Evolutionary conservation across 2,329 filamentous ascomycete species (phyloP), one percentile per base, ranked within the genome.

Genomic region (Samsoniella hepiali): DNA sequence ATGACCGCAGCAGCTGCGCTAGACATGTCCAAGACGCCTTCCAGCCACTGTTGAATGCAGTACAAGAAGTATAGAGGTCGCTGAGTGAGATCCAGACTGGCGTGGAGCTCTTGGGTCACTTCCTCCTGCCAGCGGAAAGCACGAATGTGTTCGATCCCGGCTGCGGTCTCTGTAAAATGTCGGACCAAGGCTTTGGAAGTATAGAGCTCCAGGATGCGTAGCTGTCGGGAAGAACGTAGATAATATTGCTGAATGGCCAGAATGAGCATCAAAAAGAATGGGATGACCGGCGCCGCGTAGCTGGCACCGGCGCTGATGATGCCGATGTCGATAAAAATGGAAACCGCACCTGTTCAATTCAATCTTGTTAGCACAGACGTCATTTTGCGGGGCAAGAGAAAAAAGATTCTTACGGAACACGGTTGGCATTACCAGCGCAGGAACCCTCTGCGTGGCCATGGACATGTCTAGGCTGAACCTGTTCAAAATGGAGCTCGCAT

Each of bases 21-120:
- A 5, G 50, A 71, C 8, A 83, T 68, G 64, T 82, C 79, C 6
- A 84, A 67, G 1, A 81, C 79, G 2, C 84, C 69, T 0, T 72
- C 78, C 0, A 84, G 71, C 84, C 84, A 87, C 47, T 81, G 76
- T 68, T 87, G 84, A n/a, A 84, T 77, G 38, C 79, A 79, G 61
- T 77, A 81, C 6, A 86, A 72, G 1, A 84, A 75, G 67, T 87
- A 87, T 56, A 80, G 81, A 1, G 84, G 82, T 31, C 76, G 72
- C 66, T 86, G 84, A 0, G 82, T 82, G 10, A 72, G 69, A 64
- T 86, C 79, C 1, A 86, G 71, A 0, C 82, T 73, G 3, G 68
- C 64, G 17, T 78, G 70, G 62, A 81, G 82, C 63, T 77, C 77
- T 31, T 76, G 66, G 32, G 76, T 72, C 61, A 79, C 76, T 5